These are phyloP conservation scores for Boletus rufocinnamomeus DNA, from an alignment of 768 basidiomycete species.

Conservation along the genomic window DNA sequence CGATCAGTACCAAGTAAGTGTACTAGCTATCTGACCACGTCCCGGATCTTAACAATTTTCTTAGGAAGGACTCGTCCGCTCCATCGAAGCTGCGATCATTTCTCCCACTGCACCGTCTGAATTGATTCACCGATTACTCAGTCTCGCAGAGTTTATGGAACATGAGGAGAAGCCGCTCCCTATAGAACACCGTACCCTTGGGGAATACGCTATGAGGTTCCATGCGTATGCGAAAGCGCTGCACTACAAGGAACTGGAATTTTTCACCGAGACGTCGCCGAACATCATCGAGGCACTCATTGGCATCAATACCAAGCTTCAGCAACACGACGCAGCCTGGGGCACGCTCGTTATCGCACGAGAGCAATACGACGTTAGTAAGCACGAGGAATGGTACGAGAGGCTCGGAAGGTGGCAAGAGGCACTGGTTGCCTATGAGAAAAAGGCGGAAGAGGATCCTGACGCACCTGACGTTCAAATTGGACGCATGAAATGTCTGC, in stretches of 20 bases:
- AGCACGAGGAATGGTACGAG: conserved; percentile 99
- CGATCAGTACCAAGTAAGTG: conserved; percentile 87
- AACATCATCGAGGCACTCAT: conserved; percentile 93
- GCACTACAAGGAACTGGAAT: conserved; percentile 98
- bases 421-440: conserved; percentile 82
- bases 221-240: conserved; percentile 96
- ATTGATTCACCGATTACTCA: conserved; percentile 86
- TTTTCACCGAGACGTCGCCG: conserved; percentile 88
- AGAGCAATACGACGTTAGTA: conserved; percentile 85
- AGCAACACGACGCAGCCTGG: conserved; percentile 98
- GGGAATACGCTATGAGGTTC: conserved; percentile 90
- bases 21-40: background rate
- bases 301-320: conserved; percentile 93
- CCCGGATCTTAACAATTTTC: conserved; percentile 11
- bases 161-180: conserved; percentile 96
- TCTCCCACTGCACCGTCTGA: conserved; percentile 80
- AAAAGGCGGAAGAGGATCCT: conserved; percentile 74
- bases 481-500: conserved; percentile 93
- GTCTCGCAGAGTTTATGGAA: conserved; percentile 98
- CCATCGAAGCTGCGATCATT: conserved; percentile 84
- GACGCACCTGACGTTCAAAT: conserved; percentile 75
- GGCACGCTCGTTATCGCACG: conserved; percentile 90
- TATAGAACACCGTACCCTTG: conserved; percentile 90
- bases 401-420: conserved; percentile 96
- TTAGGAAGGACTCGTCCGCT: conserved; percentile 92